Evolutionary conservation across 768 basidiomycete genomes (phyloP).

Genomic region (Trametes elegans): DNA sequence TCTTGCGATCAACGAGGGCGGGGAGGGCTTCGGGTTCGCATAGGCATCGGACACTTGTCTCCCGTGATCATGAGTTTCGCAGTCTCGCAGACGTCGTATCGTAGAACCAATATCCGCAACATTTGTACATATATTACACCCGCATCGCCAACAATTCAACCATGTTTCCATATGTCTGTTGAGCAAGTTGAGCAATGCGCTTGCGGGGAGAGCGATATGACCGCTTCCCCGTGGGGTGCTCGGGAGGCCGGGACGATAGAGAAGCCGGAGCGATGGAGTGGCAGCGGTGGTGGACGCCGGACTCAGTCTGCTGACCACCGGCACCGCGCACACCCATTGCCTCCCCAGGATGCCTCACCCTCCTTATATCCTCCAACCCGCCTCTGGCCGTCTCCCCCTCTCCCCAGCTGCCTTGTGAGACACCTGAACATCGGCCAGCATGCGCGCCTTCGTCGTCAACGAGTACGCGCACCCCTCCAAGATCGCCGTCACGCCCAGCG

Average conservation of each 20-base stretch:
- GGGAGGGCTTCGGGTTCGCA: conserved; percentile 91
- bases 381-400: not conserved
- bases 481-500: conserved; percentile 36
- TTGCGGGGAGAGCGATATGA: not conserved
- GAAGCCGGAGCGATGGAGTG: not conserved
- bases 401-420: not conserved
- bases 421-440: conserved; percentile 31
- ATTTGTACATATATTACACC: conserved; percentile 19
- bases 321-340: not conserved
- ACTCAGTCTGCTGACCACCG: not conserved
- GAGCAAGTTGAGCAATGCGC: not conserved
- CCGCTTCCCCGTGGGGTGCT: conserved; percentile 1
- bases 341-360: not conserved
- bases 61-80: not conserved
- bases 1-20: conserved; percentile 93
- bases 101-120: conserved; percentile 16
- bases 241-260: not conserved
- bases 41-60: conserved; percentile 27
- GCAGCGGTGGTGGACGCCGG: too few relatives aligned
- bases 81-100: conserved; percentile 4
- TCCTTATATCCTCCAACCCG: not conserved
- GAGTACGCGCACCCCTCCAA: conserved; percentile 54
- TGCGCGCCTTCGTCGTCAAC: conserved; percentile 78
- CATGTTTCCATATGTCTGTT: not conserved
- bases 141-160: conserved; percentile 1